Evolutionary conservation across 2,329 filamentous ascomycete species (phyloP), one percentile per base, ranked within the genome.

Genomic region (Graphilbum fragrans): DNA sequence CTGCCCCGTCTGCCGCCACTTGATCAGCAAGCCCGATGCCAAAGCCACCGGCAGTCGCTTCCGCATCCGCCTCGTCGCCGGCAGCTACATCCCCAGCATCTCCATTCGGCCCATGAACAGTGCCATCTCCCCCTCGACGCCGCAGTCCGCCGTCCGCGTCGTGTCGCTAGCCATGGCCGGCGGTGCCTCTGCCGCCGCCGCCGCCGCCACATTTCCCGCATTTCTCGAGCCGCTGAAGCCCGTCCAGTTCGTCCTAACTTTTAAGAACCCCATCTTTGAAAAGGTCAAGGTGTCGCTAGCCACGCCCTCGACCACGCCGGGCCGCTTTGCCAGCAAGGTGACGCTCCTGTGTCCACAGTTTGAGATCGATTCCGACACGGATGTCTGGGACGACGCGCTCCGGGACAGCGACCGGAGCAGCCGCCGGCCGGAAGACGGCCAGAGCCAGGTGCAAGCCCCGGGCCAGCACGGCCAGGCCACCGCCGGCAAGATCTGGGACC

Each of bases 311-410:
- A 72, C 72, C 10, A 93, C 86, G 0, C 85, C 86, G 0, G 86
- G 86, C 4, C 72, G 77, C 9, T 83, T 88, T 52, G 70, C 74
- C 2, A 83, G 81, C 42, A 82, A 77, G 52, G 86, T 98, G 45
- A 98, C 92, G 0, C 81, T 98, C 14, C 70, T 98, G 1, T 98
- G 90, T 54, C 92, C 92, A 1, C 80, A 94, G 52, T 96, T 98
- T 58, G 85, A 92, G 38, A 81, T 98, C 35, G 90, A 88, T 47
- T 86, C 90, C 44, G 95, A 94, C 58, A 92, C 86, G n/a, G 74
- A 77, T 50, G 73, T 77, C 58, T 93, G 60, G 82, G 90, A 96
- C 52, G 92, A 96, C 55, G 90, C 88, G 0, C 69, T 95, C 11
- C 77, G 79, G 56, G 75, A 71, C 47, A 58, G 56, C 39, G 56